Conservation (phyloP, 345 rosid genomes). For the Acer yangbiense region DNA sequence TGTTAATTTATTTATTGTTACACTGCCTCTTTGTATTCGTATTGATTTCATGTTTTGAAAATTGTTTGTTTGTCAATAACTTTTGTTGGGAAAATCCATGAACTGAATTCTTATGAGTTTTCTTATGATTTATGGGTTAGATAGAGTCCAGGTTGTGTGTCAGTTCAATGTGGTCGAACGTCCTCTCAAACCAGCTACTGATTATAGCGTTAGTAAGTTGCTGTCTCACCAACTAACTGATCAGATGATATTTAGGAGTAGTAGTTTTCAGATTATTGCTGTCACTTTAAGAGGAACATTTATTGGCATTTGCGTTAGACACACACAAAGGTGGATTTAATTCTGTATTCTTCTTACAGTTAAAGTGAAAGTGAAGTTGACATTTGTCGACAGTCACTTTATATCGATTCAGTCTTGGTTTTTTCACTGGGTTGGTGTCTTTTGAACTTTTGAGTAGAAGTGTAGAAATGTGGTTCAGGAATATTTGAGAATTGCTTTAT, state of each 20-base stretch:
- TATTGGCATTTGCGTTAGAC: background rate
- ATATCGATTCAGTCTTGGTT: background rate
- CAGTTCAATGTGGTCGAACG: too few relatives aligned
- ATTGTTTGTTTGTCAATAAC: background rate
- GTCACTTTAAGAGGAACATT: background rate
- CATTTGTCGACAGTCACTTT: background rate
- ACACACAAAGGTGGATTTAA: background rate
- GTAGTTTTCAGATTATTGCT: background rate
- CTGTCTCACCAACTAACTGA: background rate
- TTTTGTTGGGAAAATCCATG: background rate
- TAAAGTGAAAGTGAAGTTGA: background rate
- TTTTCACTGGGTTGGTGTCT: too few relatives aligned
- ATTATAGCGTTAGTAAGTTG: background rate
- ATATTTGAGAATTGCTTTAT: background rate
- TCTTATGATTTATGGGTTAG: background rate
- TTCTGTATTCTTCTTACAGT: background rate
- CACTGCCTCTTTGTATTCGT: background rate
- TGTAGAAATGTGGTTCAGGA: background rate
- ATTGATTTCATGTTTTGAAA: background rate
- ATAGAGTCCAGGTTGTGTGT: background rate
- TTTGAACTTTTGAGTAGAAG: background rate
- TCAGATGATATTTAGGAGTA: background rate
- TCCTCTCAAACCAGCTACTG: too few relatives aligned
- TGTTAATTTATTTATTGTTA: background rate
- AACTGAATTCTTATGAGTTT: background rate